Conservation (phyloP, 2,329 filamentous ascomycete genomes). For the Simplicillium sp. region DNA sequence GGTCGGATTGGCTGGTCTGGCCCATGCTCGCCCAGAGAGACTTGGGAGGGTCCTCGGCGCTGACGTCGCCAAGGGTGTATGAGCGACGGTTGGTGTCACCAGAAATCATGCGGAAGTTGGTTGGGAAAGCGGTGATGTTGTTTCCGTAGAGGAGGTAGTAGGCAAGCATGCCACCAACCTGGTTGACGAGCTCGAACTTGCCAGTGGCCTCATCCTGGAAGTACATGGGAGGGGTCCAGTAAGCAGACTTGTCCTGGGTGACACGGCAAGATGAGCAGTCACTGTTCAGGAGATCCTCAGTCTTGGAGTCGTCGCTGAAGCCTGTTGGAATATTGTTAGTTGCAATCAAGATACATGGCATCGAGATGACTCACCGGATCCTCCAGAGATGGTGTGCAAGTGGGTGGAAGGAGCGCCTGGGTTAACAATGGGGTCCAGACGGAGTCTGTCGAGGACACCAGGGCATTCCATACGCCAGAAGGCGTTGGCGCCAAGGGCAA, state of each 20-base stretch:
- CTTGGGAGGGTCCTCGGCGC: conserved; percentile 53
- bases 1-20: conserved; percentile 54
- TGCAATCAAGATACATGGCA: not conserved
- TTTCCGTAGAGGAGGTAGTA: conserved; percentile 73
- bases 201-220: conserved; percentile 60
- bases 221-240: conserved; percentile 76
- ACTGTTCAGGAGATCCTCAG: conserved; percentile 45
- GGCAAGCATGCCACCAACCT: conserved; percentile 76
- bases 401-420: conserved; percentile 52
- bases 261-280: conserved; percentile 77
- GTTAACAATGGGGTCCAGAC: conserved; percentile 69
- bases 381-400: conserved; percentile 67
- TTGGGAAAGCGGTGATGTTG: conserved; percentile 65
- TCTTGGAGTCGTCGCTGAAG: conserved; percentile 50
- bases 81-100: conserved; percentile 60
- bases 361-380: conserved; percentile 50
- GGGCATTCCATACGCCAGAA: conserved; percentile 91
- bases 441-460: conserved; percentile 56
- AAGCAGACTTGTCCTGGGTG: conserved; percentile 74
- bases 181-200: conserved; percentile 56
- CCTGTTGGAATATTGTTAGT: conserved; percentile 31
- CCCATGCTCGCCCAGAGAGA: conserved; percentile 58
- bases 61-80: conserved; percentile 60
- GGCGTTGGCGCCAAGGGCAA: conserved; percentile 40
- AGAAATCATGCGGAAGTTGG: conserved; percentile 73